Base-by-base conservation (phyloP, 179 eudicot genomes). In the Camellia oleifera region DNA sequence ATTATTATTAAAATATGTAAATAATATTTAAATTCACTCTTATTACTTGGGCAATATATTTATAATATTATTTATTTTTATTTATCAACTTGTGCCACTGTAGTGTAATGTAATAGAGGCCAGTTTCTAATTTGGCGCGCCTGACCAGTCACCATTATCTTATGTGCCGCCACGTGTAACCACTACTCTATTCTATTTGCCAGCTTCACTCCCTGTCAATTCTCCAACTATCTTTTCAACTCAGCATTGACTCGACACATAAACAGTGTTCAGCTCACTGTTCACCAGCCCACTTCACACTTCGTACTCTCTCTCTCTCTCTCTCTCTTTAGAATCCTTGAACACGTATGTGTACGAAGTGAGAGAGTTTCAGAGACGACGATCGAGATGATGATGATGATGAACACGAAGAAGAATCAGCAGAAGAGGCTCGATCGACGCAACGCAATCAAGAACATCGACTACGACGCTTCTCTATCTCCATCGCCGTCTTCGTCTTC, bases 401-500 rank as follows among this genome's bases (percentile, higher is more conserved):
- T 89, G 90, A 83, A 84, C 45, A 82, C 84, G 52, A 78, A 83
- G 76, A 85, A 81, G 42, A 81, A 91, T 56, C 76, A 83, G 60
- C 86, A 85, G 17, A 86, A 67, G 65, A 89, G 77, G 86, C 95
- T 94, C 60, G 85, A 82, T 1, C 85, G 98, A 44, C 84, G 87
- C 53, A 92, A 94, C 85, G 98, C 98, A 23, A 76, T 78, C 46
- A 91, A 83, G 83, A 84, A 91, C 86, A 82, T 89, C 56, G 87
- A 87, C 13, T 94, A 87, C 83, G 84, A 83, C 67, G 85, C 88
- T 40, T 83, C 89, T 11, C 15, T 81, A 1, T 86, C 90, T 2
- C 75, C 86, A 5, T 83, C 86, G 0, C 7, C 52, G 52, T 7
- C 52, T 4, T 48, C 52, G 7, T 48, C 52, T 9, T 87, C 88